Evolutionary conservation across 2,329 filamentous ascomycete species (phyloP).

Genomic region (Lecanicillium sp.): DNA sequence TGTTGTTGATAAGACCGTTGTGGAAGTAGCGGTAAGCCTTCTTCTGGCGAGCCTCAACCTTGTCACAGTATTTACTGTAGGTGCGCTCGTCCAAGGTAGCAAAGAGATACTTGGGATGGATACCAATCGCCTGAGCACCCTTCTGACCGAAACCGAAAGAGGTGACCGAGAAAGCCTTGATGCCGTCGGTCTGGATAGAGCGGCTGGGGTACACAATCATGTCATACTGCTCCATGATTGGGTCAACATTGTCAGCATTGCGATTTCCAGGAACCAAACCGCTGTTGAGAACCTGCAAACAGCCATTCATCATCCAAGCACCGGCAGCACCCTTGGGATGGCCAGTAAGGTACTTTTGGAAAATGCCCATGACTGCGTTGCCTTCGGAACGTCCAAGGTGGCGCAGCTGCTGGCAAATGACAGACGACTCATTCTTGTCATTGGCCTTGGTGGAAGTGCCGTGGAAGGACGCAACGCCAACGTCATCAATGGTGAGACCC

Average conservation of each 20-base stretch:
- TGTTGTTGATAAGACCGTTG: slow-evolving; percentile 96
- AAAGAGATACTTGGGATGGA: slow-evolving; percentile 93
- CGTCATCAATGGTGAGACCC: slow-evolving; percentile 95
- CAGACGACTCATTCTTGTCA: slow-evolving; percentile 98
- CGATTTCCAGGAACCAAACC: slow-evolving; percentile 94
- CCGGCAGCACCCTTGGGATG: slow-evolving; percentile 98
- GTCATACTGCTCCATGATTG: slow-evolving; percentile 94
- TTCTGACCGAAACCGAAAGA: slow-evolving; percentile 99
- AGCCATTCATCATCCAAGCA: slow-evolving; percentile 99
- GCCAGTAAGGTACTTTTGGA: slow-evolving; percentile 98
- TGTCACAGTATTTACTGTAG: slow-evolving; percentile 73
- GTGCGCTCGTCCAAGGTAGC: slow-evolving; percentile 84
- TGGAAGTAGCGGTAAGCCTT: slow-evolving; percentile 99
- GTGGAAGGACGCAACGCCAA: slow-evolving; percentile 95
- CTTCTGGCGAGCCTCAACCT: slow-evolving; percentile 92
- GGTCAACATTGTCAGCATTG: slow-evolving; percentile 95
- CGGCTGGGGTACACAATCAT: slow-evolving; percentile 96
- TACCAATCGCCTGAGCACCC: slow-evolving; percentile 92
- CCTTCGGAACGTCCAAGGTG: slow-evolving; percentile 95
- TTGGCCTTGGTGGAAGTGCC: slow-evolving; percentile 97
- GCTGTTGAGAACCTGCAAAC: slow-evolving; percentile 87
- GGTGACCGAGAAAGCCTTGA: slow-evolving; percentile 98
- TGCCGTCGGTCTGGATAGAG: slow-evolving; percentile 90
- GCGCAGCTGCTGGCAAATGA: slow-evolving; percentile 90
- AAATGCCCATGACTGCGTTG: slow-evolving; percentile 91